Percentiles rank a stretch among this genome's conserved stretches.
phyloP scores from a whole-genome alignment of 2,329 filamentous ascomycete genomes.

The Talaromyces rugulosus region DNA sequence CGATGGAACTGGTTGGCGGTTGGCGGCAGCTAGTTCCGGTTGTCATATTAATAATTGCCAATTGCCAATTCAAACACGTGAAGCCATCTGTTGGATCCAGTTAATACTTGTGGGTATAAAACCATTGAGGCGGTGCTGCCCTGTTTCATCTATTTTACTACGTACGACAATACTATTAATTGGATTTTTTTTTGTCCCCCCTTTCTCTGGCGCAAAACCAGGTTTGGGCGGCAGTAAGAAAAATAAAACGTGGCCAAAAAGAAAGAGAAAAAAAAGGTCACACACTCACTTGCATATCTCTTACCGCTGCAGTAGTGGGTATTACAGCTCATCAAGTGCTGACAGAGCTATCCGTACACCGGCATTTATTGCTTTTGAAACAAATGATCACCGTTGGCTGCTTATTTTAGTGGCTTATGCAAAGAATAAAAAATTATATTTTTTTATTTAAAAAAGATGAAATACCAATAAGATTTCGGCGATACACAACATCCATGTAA shows the following conservation, averaged over 20 bases:
- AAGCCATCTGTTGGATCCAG: not conserved
- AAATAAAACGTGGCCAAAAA: too few species aligned
- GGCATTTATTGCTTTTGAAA: not conserved
- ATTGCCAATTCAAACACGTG: not conserved
- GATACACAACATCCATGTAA: not conserved
- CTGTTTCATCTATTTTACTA: not conserved
- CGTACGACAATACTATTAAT: not conserved
- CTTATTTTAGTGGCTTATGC: not conserved
- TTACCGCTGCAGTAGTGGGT: not conserved
- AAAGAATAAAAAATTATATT: not conserved
- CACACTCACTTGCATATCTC: not conserved
- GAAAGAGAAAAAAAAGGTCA: not conserved
- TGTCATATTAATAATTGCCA: not conserved
- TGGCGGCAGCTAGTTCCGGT: not conserved
- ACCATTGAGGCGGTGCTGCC: not conserved
- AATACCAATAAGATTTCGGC: not conserved
- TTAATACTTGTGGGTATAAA: not conserved
- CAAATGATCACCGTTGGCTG: not conserved
- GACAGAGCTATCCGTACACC: not conserved
- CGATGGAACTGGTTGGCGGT: not conserved
- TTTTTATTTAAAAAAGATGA: not conserved
- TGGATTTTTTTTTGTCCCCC: too few species aligned
- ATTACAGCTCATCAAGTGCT: not conserved
- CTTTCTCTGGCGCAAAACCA: too few species aligned
- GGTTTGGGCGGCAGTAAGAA: too few species aligned